A percentile compares a stretch with the other conserved stretches of the same genome.
Conservation (phyloP, 2,329 filamentous ascomycete genomes). For the Mycosphaerella sp. region DNA sequence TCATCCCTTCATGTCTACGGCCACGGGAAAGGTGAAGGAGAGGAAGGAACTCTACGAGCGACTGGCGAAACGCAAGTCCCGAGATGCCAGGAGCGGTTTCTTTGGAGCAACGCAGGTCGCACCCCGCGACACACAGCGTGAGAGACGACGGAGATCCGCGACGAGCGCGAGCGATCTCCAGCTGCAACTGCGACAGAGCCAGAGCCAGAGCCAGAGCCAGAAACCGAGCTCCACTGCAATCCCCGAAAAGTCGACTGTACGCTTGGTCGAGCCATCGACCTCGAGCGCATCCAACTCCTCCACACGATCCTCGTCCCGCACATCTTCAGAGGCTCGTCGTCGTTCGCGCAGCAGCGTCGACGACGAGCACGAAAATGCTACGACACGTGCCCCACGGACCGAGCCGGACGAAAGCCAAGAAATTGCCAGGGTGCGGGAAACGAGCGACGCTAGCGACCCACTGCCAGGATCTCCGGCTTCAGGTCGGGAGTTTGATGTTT, state of each 20-base stretch:
- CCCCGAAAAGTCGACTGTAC: conserved; percentile 27
- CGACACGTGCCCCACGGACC: conserved; percentile 1
- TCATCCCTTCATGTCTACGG: conserved; percentile 26
- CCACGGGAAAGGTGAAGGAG: conserved; percentile 3
- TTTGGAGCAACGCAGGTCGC: conserved; percentile 21
- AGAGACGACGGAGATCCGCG: conserved; percentile 19
- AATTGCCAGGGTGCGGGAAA: conserved; percentile 20
- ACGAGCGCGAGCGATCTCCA: conserved; percentile 6
- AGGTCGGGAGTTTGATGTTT: conserved; percentile 26
- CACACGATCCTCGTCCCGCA: neutral
- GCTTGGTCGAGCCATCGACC: conserved; percentile 29
- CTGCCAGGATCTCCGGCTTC: conserved; percentile 24
- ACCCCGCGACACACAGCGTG: conserved; percentile 19
- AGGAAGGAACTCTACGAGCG: conserved; percentile 9
- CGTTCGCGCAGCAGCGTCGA: conserved; percentile 3
- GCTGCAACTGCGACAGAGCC: conserved; percentile 4
- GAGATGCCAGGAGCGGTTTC: conserved; percentile 12
- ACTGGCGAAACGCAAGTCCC: conserved; percentile 2
- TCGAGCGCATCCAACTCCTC: conserved; percentile 10
- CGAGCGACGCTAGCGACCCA: conserved; percentile 28
- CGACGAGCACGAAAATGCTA: conserved; percentile 7
- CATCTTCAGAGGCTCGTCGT: conserved; percentile 5
- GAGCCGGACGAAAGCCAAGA: conserved; percentile 11
- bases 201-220: conserved; percentile 6
- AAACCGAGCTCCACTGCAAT: conserved; percentile 8